phyloP scores from a whole-genome alignment of 176 grass and related monocot genomes.

The Thinopyrum elongatum region DNA sequence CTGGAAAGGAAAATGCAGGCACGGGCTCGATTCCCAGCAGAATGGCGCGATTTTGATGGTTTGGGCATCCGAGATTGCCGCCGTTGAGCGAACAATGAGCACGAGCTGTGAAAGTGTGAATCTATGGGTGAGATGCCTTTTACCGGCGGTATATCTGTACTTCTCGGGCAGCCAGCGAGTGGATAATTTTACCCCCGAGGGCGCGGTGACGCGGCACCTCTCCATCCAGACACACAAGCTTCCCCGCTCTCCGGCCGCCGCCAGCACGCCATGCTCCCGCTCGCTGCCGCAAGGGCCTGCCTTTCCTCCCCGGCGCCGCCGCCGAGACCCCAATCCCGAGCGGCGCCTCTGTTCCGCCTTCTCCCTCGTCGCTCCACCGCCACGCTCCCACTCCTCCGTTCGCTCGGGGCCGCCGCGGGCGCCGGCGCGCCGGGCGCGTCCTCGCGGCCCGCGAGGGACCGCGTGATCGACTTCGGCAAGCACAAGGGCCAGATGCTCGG shows the following conservation, averaged over 20 bases:
- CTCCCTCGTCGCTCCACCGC: background rate
- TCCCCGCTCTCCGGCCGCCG: background rate
- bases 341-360: background rate
- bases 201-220: background rate
- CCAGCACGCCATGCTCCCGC: constrained; percentile 20
- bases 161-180: background rate
- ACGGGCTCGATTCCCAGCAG: no score
- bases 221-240: background rate
- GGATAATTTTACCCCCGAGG: background rate
- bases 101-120: no score
- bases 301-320: background rate
- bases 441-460: constrained; percentile 44
- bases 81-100: no score
- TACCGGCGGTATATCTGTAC: no score
- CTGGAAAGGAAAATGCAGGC: no score
- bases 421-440: background rate
- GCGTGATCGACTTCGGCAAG: constrained; percentile 52
- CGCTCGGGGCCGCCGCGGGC: background rate
- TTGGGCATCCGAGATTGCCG: no score
- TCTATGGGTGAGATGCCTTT: no score
- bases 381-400: background rate
- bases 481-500: constrained; percentile 63
- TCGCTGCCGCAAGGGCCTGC: background rate
- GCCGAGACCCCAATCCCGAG: background rate
- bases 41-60: no score